Percentiles rank a stretch among this genome's conserved stretches.
These are phyloP conservation scores for Usnea hakonensis DNA, from an alignment of 495 filamentous ascomycete species.

Conservation along the genomic window DNA sequence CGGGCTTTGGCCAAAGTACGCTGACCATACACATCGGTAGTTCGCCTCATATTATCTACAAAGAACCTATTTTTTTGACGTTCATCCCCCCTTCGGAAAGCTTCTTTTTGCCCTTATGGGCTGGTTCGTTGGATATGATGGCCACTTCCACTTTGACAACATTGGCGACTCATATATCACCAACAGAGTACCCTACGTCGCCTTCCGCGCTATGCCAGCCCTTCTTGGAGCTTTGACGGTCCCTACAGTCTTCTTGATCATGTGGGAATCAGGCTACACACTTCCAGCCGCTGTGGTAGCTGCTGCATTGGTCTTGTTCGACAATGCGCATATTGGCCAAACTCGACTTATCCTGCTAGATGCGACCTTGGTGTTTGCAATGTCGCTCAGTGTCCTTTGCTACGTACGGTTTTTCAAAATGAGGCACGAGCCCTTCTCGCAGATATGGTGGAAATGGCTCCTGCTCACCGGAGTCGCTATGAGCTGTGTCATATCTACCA, in stretches of 20 bases:
- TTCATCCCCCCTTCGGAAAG: slow-evolving; percentile 90
- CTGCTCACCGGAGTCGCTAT: slow-evolving; percentile 87
- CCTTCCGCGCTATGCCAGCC: slow-evolving; percentile 89
- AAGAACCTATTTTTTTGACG: slow-evolving; percentile 99
- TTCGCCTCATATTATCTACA: slow-evolving; percentile 96
- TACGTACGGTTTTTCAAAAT: slow-evolving; percentile 98
- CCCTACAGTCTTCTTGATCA: slow-evolving; percentile 88
- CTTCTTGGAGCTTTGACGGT: slow-evolving; percentile 87
- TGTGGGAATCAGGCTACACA: slow-evolving; percentile 99
- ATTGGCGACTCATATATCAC: slow-evolving; percentile 97
- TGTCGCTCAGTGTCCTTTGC: slow-evolving; percentile 86
- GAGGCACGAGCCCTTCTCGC: slow-evolving; percentile 76
- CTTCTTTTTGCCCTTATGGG: slow-evolving; percentile 74
- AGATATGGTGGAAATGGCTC: slow-evolving; percentile 99
- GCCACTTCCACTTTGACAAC: slow-evolving; percentile 96
- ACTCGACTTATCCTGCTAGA: slow-evolving; percentile 93
- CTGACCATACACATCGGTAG: slow-evolving; percentile 34
- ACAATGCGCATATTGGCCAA: slow-evolving; percentile 98
- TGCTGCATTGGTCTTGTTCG: slow-evolving; percentile 80
- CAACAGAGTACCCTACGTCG: slow-evolving; percentile 95
- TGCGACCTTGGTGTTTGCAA: slow-evolving; percentile 85
- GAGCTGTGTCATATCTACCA: slow-evolving; percentile 96
- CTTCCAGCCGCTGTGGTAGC: slow-evolving; percentile 85
- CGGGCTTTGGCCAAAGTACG: not conserved
- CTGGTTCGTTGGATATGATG: slow-evolving; percentile 92